Evolutionary conservation across 2,329 filamentous ascomycete species (phyloP).

Genomic region (Fusarium irregulare): DNA sequence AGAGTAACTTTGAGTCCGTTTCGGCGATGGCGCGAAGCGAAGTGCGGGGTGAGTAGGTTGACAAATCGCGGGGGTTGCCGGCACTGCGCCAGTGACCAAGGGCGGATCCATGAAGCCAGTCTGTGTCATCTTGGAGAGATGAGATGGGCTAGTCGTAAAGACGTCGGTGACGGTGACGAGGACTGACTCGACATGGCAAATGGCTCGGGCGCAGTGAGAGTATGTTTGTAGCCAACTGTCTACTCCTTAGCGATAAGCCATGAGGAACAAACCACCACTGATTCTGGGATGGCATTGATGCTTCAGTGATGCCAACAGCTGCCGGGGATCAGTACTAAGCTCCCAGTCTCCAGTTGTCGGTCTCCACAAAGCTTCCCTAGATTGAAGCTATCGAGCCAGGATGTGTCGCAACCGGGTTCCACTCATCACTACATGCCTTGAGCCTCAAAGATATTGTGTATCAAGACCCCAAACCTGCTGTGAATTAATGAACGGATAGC

Average conservation of each 20-base stretch:
- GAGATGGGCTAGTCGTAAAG: not conserved
- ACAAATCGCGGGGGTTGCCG: conserved; percentile 48
- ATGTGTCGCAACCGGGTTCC: conserved; percentile 29
- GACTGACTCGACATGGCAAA: not conserved
- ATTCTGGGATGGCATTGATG: not conserved
- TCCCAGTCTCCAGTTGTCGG: conserved; percentile 23
- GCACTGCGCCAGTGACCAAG: conserved; percentile 62
- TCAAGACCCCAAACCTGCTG: not conserved
- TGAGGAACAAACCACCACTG: not conserved
- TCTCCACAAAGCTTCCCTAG: conserved; percentile 12
- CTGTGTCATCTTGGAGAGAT: conserved; percentile 47
- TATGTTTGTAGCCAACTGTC: not conserved
- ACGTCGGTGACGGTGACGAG: not conserved
- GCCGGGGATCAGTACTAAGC: not conserved
- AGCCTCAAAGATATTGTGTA: conserved; percentile 28
- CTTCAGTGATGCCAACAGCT: not conserved
- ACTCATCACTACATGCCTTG: conserved; percentile 32
- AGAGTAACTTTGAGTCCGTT: conserved; percentile 5
- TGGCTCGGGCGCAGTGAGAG: not conserved
- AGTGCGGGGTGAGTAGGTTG: conserved; percentile 6
- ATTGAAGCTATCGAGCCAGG: conserved; percentile 36
- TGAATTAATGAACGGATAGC: not conserved
- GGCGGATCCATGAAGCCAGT: conserved; percentile 58
- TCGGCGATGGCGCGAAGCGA: not conserved
- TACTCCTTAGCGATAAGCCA: not conserved